Evolutionary conservation across 257 asterid species (phyloP), one percentile per base, ranked within the genome.

Genomic region (Solanum virginianum): DNA sequence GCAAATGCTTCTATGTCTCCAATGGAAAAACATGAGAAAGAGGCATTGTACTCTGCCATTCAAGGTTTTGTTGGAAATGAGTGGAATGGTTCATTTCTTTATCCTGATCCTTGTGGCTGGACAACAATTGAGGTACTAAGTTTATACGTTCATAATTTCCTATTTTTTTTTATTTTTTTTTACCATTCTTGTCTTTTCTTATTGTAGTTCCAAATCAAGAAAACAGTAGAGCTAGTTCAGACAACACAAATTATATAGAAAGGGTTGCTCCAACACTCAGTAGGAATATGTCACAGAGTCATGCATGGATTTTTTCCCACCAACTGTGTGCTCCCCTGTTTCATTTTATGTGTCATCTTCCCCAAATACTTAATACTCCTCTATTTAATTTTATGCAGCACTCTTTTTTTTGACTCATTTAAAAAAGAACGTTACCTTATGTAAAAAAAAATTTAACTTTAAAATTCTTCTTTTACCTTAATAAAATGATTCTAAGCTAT

Each of bases 71-170:
- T 86, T 29, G 89, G 91, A 18, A 70, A 86, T 63, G 85, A 70
- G 32, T 88, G 89, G 91, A 88, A 88, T 82, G 89, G 89, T 80
- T 84, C 88, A 43, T 86, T 82, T 24, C 91, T 88, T 56, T 88
- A 86, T 68, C 91, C 89, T 65, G 91, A 88, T 60, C 91, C 91
- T 86, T 88, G 91, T 85, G 91, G 91, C 55, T 86, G 89, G 89
- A 85, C 91, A 59, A 85, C 91, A 18, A 88, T 88, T 20, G 87
- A 88, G 89, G 91, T 86, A 81, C 15, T 51, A 77, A 51, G 2
- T 8, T 77, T 51, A n/a, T n/a, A 7, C n/a, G 3, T 45, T 72
- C 12, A n/a, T n/a, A 13, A 43, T 12, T 72, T 72, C 12, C 57
- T 45, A 45, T 65, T 12, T 68, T 4, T 1, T 20, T 59, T 70